phyloP scores from a whole-genome alignment of 495 filamentous ascomycete species.

The Xylaria acuta region DNA sequence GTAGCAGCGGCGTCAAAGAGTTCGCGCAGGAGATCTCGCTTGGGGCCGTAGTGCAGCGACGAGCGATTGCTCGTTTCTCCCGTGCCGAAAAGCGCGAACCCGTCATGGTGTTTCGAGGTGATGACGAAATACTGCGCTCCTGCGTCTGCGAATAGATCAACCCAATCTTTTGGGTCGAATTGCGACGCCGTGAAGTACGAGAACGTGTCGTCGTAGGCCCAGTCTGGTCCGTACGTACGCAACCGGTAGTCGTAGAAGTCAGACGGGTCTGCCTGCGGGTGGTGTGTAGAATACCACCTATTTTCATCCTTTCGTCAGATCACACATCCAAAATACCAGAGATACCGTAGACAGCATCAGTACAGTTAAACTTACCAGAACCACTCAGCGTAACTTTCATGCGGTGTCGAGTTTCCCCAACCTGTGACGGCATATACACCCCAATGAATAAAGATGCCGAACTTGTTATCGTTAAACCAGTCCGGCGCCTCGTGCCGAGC shows the following conservation, averaged over 20 bases:
- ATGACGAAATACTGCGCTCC: conserved; percentile 64
- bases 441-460: conserved; percentile 66
- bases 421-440: conserved; percentile 60
- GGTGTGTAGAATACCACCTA: conserved; percentile 44
- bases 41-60: conserved; percentile 52
- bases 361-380: conserved; percentile 38
- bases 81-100: conserved; percentile 61
- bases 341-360: conserved; percentile 16
- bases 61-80: conserved; percentile 49
- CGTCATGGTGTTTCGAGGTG: conserved; percentile 60
- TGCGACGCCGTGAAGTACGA: conserved; percentile 56
- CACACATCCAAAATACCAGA: background rate
- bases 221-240: conserved; percentile 54
- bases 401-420: conserved; percentile 58
- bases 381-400: conserved; percentile 64
- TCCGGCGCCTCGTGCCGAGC: conserved; percentile 56
- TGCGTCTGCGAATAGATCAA: conserved; percentile 60
- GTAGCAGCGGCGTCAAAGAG: conserved; percentile 57
- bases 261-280: conserved; percentile 36
- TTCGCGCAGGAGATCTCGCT: conserved; percentile 54
- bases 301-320: background rate
- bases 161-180: conserved; percentile 61
- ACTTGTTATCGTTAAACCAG: conserved; percentile 62
- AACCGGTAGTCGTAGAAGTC: conserved; percentile 58
- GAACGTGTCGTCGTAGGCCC: conserved; percentile 64